A percentile compares a stretch with the other conserved stretches of the same genome.
Conservation (phyloP, 1,139 yeast species). For the Suhomyces chickasaworum region DNA sequence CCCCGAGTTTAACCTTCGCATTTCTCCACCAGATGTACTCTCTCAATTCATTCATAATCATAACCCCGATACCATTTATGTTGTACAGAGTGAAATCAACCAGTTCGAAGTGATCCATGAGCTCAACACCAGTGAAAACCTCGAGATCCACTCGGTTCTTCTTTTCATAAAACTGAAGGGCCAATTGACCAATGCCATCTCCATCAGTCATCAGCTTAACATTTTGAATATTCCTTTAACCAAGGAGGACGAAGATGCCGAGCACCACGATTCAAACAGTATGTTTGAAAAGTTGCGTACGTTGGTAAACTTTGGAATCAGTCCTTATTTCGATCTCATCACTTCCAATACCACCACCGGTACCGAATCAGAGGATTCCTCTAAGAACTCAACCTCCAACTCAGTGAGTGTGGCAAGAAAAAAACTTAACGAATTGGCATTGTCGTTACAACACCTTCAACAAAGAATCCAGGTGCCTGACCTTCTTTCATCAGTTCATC, state of each 20-base stretch:
- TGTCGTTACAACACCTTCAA: slow-evolving; percentile 69
- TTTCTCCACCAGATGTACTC: slow-evolving; percentile 7
- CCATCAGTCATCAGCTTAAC: slow-evolving; percentile 47
- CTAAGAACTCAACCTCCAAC: slow-evolving; percentile 13
- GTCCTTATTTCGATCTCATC: slow-evolving; percentile 42
- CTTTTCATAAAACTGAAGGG: slow-evolving; percentile 52
- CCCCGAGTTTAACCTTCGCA: slow-evolving; percentile 11
- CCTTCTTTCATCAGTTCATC: slow-evolving; percentile 55
- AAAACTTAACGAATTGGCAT: slow-evolving; percentile 68
- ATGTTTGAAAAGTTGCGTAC: slow-evolving; percentile 60
- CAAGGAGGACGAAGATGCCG: slow-evolving; percentile 19
- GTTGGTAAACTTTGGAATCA: slow-evolving; percentile 50
- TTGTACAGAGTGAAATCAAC: slow-evolving; percentile 21
- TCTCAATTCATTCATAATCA: slow-evolving; percentile 21
- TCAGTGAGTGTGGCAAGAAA: slow-evolving; percentile 52
- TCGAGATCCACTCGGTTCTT: slow-evolving; percentile 19
- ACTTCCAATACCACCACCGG: slow-evolving; percentile 7
- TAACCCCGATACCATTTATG: slow-evolving; percentile 25
- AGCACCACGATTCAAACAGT: slow-evolving; percentile 21
- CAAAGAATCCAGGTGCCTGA: slow-evolving; percentile 73
- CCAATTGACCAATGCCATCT: slow-evolving; percentile 22
- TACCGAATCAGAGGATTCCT: slow-evolving; percentile 18
- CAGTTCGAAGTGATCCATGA: slow-evolving; percentile 22
- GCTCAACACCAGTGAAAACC: slow-evolving; percentile 3
- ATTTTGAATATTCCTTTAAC: slow-evolving; percentile 35